These are phyloP conservation scores for Cicer arietinum DNA, from an alignment of 306 rosid genomes.

Conservation along the genomic window DNA sequence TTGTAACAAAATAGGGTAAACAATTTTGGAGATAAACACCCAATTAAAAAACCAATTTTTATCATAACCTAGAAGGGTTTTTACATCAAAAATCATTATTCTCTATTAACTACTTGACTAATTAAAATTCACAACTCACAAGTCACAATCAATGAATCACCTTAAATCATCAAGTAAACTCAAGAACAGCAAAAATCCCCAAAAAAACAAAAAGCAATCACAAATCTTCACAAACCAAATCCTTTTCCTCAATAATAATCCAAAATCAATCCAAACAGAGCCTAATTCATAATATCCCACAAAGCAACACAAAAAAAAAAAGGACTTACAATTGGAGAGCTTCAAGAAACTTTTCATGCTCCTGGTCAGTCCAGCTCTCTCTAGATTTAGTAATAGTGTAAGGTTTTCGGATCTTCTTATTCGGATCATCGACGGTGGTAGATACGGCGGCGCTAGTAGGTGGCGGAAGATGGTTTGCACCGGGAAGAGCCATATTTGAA, in stretches of 20 bases:
- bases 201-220: not conserved
- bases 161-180: constrained; percentile 3
- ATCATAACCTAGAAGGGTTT: not conserved
- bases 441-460: not conserved
- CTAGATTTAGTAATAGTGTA: constrained; percentile 92
- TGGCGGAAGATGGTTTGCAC: constrained; percentile 50
- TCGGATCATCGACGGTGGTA: constrained; percentile 47
- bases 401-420: constrained; percentile 87
- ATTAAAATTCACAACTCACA: not conserved
- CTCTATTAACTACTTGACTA: not conserved
- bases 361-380: constrained; percentile 98
- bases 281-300: not conserved
- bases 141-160: constrained; percentile 11
- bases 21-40: not conserved
- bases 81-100: constrained; percentile 13
- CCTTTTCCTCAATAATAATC: not conserved
- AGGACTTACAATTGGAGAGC: constrained; percentile 88
- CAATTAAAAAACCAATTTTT: constrained; percentile 8
- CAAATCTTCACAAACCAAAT: constrained; percentile 3
- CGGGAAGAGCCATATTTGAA: constrained; percentile 58
- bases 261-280: constrained; percentile 25
- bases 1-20: not conserved
- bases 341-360: constrained; percentile 96
- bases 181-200: not conserved
- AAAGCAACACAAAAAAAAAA: no score